Base-by-base conservation (phyloP, 495 filamentous ascomycete genomes). In the Tuber microsphaerosporum region DNA sequence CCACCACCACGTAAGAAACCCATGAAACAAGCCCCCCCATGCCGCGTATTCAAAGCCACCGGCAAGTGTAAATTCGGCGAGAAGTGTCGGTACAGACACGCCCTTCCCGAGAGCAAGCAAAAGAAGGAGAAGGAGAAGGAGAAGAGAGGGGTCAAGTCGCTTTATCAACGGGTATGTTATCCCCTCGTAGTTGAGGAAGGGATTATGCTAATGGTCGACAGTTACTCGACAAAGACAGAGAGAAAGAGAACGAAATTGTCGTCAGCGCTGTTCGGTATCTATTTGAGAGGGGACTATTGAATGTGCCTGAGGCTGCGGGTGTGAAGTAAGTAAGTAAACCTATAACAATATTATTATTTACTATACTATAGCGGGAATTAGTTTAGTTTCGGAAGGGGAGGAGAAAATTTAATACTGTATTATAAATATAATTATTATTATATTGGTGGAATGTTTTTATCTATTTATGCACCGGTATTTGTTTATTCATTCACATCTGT, bases 91-190 rank as follows among this genome's bases (percentile, higher is more conserved):
- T 88, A 86, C 72, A 82, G 82, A 9, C 87, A 88, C 48, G 86
- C 7, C 31, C 26, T 26, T 19, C 26, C 26, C 0, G 56, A 86
- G 69, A 41, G 74, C 20, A 75, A 75, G 44, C 48, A 43, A 43
- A 39, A 75, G 37, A 45, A 22, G 31, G 68, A 51, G 22, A n/a
- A n/a, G n/a, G 68, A 51, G 22, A 46, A 42, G 61, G 26, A 37
- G 41, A 72, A 70, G 17, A 73, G 56, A 20, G 75, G 74, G 19
- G 80, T 83, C 68, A 87, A 86, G 80, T 85, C 87, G 69, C 83
- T 89, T 42, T 85, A 86, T 69, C 86, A 88, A 75, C 84, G 86
- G 74, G 87, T 89, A 80, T 82, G 87, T 85, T n/a, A 65, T 73
- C 37, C 26, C n/a, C 44, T 65, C 41, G 19, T 26, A 10, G 19